Conservation (phyloP, 129 eudicot species). For the Arctium minus region DNA sequence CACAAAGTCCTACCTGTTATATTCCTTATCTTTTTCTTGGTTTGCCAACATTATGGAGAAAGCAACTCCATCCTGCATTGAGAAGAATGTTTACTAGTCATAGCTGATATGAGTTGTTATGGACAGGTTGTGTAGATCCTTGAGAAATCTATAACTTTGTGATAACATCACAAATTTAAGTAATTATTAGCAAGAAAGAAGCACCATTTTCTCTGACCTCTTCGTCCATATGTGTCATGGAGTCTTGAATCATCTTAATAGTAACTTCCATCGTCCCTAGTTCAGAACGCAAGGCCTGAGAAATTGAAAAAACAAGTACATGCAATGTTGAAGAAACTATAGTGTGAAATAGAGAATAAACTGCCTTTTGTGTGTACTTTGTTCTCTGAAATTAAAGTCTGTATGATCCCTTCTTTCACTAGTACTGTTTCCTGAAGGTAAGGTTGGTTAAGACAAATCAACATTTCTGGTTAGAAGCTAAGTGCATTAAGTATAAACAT, state of each 20-base stretch:
- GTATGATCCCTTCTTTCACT: constrained; percentile 48
- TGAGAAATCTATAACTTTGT: neutral
- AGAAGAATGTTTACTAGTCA: constrained; percentile 9
- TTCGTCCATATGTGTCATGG: constrained; percentile 44
- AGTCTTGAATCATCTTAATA: constrained; percentile 44
- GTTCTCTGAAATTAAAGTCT: constrained; percentile 47
- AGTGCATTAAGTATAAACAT: constrained; percentile 1
- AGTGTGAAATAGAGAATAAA: constrained; percentile 18
- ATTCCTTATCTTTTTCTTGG: constrained; percentile 30
- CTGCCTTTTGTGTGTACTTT: constrained; percentile 24
- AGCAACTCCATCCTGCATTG: constrained; percentile 51
- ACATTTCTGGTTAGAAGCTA: constrained; percentile 1
- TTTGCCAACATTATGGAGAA: constrained; percentile 33
- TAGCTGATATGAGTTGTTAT: neutral
- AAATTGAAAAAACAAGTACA: neutral
- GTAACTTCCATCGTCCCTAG: constrained; percentile 40
- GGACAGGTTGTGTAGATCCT: neutral
- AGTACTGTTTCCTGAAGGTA: constrained; percentile 57
- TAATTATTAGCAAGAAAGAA: neutral
- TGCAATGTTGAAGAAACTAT: neutral
- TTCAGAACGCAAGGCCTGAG: constrained; percentile 60
- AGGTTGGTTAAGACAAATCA: constrained; percentile 39
- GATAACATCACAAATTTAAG: neutral
- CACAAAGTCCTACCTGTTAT: constrained; percentile 28
- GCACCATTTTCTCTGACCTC: constrained; percentile 35